Conservation (phyloP, 2,329 filamentous ascomycete species). For the Westerdykella ornata region DNA sequence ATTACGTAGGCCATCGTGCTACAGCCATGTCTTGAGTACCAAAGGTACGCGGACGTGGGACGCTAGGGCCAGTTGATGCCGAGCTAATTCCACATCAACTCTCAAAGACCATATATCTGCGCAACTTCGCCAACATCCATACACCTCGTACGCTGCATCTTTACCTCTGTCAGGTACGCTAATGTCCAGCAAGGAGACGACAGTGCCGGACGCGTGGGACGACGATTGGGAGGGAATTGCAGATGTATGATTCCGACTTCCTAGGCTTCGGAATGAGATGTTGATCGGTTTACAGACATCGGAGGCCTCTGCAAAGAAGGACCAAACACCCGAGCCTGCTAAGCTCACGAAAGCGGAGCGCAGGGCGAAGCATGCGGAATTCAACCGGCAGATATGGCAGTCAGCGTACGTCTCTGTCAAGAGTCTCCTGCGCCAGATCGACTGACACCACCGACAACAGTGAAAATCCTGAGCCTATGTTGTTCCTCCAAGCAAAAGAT, state of each 20-base stretch:
- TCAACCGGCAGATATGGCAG: conserved; percentile 82
- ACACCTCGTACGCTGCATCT: background rate
- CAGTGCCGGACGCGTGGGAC: conserved; percentile 65
- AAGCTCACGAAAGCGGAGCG: conserved; percentile 69
- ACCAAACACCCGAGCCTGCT: conserved; percentile 36
- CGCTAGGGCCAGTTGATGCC: no score
- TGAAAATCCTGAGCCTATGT: conserved; percentile 66
- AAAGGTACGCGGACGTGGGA: no score
- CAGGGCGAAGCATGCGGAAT: conserved; percentile 70
- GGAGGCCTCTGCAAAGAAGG: conserved; percentile 2
- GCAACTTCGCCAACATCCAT: background rate
- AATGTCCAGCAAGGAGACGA: conserved; percentile 32
- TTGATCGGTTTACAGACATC: conserved; percentile 23
- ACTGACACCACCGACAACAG: conserved; percentile 40
- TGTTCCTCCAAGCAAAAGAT: conserved; percentile 64
- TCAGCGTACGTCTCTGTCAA: conserved; percentile 58
- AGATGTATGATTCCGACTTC: conserved; percentile 48
- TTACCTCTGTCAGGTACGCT: background rate
- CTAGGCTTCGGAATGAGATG: no score
- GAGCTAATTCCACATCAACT: no score
- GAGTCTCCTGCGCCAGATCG: background rate
- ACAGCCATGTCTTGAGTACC: no score
- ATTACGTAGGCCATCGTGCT: no score
- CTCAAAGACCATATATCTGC: no score
- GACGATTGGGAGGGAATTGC: conserved; percentile 81